Conservation (phyloP, 768 basidiomycete genomes). For the Phlebiopsis flavidoalba region DNA sequence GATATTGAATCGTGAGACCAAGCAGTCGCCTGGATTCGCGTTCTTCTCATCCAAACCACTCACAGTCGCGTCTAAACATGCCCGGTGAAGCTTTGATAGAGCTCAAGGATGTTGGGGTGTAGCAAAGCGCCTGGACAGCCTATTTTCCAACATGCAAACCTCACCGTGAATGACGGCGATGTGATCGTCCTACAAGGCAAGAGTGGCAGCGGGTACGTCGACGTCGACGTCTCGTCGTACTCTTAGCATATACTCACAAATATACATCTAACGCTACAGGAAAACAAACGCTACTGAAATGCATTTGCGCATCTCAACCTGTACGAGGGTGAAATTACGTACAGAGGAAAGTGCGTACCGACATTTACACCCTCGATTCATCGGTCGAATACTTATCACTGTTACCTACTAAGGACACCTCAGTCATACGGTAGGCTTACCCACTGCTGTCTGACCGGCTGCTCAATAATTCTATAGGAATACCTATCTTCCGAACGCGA, state of each 20-base stretch:
- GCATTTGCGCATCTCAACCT: conserved; percentile 74
- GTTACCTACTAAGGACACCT: conserved; percentile 35
- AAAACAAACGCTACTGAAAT: conserved; percentile 82
- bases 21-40: background rate
- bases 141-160: conserved; percentile 57
- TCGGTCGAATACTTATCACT: background rate
- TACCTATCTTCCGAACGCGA: conserved; percentile 72
- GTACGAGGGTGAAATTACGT: conserved; percentile 60
- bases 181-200: conserved; percentile 74
- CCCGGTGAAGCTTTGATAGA: conserved; percentile 38
- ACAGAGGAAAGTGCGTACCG: conserved; percentile 57
- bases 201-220: conserved; percentile 66
- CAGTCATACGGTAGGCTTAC: conserved; percentile 38
- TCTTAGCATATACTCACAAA: background rate
- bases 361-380: background rate
- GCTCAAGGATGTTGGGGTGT: conserved; percentile 46
- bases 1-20: background rate
- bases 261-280: conserved; percentile 17
- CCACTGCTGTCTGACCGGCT: background rate
- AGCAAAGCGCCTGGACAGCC: conserved; percentile 38
- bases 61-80: background rate
- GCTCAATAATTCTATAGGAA: conserved; percentile 38
- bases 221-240: too few relatives aligned
- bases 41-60: background rate
- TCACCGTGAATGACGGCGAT: conserved; percentile 67